Evolutionary conservation across 176 grass and related monocot genomes (phyloP).

Genomic region (Neostapfia colusana): DNA sequence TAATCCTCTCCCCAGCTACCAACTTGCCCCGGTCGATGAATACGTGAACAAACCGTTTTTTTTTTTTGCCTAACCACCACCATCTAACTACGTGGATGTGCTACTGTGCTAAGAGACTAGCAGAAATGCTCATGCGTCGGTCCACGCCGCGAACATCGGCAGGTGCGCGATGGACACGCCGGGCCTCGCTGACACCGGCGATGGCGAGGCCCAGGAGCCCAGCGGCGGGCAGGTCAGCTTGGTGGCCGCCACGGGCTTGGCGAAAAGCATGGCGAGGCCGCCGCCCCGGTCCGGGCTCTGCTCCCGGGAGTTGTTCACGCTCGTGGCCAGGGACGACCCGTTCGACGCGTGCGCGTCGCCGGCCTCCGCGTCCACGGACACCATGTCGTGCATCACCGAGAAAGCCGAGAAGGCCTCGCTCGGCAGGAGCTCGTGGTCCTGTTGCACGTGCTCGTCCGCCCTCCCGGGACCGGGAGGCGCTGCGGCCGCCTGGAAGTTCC

Average conservation of each 20-base stretch:
- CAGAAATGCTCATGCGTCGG: conserved; percentile 57
- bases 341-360: conserved; percentile 26
- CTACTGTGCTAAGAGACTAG: too few relatives aligned
- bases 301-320: conserved; percentile 59
- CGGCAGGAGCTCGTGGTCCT: conserved; percentile 22
- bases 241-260: conserved; percentile 35
- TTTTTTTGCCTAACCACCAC: background rate
- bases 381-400: conserved; percentile 42
- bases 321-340: conserved; percentile 41
- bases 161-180: conserved; percentile 69
- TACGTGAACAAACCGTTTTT: background rate
- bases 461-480: background rate
- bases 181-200: conserved; percentile 43
- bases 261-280: conserved; percentile 72
- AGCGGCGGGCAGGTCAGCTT: conserved; percentile 42
- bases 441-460: background rate
- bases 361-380: conserved; percentile 3
- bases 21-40: background rate
- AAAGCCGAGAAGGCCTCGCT: conserved; percentile 46
- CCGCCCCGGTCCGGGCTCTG: conserved; percentile 58
- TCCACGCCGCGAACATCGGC: conserved; percentile 82
- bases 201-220: conserved; percentile 47
- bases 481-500: conserved; percentile 28
- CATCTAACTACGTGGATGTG: background rate
- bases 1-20: background rate